phyloP scores from a whole-genome alignment of 148 eudicot genomes.

The Chenopodium album region DNA sequence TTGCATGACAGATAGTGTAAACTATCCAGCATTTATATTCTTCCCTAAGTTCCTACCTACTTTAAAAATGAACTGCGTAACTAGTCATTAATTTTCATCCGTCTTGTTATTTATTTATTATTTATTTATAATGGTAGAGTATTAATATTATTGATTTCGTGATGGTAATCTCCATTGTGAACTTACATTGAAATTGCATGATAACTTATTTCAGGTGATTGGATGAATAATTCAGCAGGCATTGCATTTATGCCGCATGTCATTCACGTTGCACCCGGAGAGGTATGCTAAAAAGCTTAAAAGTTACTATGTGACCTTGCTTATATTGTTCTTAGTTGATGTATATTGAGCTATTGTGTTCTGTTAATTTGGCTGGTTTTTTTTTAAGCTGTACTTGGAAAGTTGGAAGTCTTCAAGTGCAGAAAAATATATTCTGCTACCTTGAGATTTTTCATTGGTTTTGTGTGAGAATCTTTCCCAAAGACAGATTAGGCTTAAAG shows the following conservation, averaged over 20 bases:
- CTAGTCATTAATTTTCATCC: neutral
- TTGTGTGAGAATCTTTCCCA: neutral
- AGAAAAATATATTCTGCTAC: neutral
- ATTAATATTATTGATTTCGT: neutral
- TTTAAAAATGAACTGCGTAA: neutral
- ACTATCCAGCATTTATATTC: no score
- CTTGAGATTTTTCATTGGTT: neutral
- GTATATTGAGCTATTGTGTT: neutral
- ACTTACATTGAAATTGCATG: neutral
- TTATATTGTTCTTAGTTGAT: neutral
- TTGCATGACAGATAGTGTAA: no score
- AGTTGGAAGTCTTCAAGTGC: neutral
- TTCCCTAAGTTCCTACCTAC: no score
- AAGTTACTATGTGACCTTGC: neutral
- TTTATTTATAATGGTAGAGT: neutral
- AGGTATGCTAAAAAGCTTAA: conserved; percentile 31
- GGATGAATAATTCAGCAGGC: conserved; percentile 55
- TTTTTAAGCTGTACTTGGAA: neutral
- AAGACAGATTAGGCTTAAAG: neutral
- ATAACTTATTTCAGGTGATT: conserved; percentile 25
- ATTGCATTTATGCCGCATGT: conserved; percentile 51
- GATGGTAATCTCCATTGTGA: neutral
- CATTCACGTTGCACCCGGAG: conserved; percentile 44
- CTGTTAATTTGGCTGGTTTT: neutral
- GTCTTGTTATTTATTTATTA: no score